phyloP scores from a whole-genome alignment of 306 rosid genomes.

The Alnus rubra region DNA sequence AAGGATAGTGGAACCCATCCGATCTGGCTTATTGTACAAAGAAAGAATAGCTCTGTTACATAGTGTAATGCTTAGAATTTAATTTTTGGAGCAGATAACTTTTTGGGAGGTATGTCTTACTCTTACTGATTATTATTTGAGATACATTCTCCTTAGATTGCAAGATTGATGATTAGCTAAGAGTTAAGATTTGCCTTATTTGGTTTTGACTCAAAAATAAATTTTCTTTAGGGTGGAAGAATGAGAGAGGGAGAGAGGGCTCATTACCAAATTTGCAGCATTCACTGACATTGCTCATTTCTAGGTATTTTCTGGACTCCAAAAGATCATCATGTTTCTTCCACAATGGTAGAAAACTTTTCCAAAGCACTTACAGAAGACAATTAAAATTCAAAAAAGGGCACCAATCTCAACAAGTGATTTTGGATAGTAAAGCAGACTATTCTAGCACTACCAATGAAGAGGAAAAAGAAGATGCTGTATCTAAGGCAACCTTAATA shows the following conservation, averaged over 20 bases:
- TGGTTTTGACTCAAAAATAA: background rate
- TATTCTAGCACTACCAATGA: constrained; percentile 26
- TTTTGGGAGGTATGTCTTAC: background rate
- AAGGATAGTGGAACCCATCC: background rate
- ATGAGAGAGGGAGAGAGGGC: background rate
- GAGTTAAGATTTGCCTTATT: too few species aligned
- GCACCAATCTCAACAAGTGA: constrained; percentile 16
- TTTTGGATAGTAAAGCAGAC: constrained; percentile 10
- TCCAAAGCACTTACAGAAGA: constrained; percentile 26
- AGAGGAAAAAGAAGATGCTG: constrained; percentile 33
- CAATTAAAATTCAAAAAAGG: constrained; percentile 25
- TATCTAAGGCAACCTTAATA: constrained; percentile 56
- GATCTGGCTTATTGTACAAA: background rate
- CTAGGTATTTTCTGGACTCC: constrained; percentile 16
- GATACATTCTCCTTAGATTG: too few species aligned
- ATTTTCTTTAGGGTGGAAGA: background rate
- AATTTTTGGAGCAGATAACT: background rate
- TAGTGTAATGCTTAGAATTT: background rate
- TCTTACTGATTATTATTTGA: too few species aligned
- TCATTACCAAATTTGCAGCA: background rate
- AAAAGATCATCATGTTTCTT: constrained; percentile 19
- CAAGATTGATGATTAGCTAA: too few species aligned
- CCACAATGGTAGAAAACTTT: constrained; percentile 15
- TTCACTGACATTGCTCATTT: background rate
- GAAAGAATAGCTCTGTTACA: background rate